A percentile compares a stretch with the other conserved stretches of the same genome.
phyloP scores from a whole-genome alignment of 805 yeast species.

The Ogataea glucozyma region DNA sequence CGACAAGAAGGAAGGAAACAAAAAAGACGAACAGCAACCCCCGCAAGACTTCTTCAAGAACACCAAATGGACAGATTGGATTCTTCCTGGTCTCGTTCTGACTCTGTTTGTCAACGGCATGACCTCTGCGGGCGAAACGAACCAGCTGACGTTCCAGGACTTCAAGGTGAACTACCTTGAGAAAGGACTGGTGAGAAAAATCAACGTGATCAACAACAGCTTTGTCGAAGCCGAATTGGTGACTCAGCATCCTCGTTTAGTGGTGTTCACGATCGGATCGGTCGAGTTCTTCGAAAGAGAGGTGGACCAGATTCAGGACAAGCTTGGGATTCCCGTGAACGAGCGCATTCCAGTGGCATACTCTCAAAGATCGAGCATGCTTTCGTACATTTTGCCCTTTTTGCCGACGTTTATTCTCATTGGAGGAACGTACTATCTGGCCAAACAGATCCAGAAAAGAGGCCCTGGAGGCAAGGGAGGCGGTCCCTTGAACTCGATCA shows the following conservation, averaged over 20 bases:
- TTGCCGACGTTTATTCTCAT: constrained; percentile 87
- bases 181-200: constrained; percentile 71
- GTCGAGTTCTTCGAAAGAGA: constrained; percentile 84
- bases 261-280: constrained; percentile 81
- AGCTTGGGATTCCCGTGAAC: constrained; percentile 56
- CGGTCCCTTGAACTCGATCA: constrained; percentile 80
- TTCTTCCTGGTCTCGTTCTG: constrained; percentile 29
- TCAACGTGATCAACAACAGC: constrained; percentile 75
- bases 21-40: constrained; percentile 11
- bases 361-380: constrained; percentile 66
- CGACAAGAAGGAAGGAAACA: constrained; percentile 16
- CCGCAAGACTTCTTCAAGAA: constrained; percentile 16
- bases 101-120: constrained; percentile 24
- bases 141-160: constrained; percentile 84
- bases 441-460: constrained; percentile 30
- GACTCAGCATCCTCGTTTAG: constrained; percentile 30
- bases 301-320: constrained; percentile 73
- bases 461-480: constrained; percentile 52
- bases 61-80: constrained; percentile 30
- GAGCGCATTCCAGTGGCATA: constrained; percentile 82
- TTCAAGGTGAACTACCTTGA: constrained; percentile 74
- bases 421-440: constrained; percentile 82
- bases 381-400: constrained; percentile 66
- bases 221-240: constrained; percentile 65
- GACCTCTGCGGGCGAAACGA: constrained; percentile 18